Conservation (phyloP, 2,329 filamentous ascomycete species). For the Clonostachys rhizophaga region DNA sequence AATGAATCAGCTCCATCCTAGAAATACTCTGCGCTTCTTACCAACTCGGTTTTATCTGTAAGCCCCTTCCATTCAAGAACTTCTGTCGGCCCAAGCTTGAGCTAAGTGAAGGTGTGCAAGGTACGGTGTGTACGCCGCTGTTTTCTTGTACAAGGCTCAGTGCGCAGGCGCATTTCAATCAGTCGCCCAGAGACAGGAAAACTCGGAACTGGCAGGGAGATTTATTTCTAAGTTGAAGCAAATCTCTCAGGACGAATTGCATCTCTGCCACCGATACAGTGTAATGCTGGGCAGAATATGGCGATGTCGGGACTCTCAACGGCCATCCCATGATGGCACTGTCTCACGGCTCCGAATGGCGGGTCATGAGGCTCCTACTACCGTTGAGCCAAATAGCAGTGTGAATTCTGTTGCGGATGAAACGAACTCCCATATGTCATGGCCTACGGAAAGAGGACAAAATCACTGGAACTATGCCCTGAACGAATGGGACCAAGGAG, state of each 20-base stretch:
- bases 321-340: too few relatives aligned
- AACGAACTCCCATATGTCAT: too few relatives aligned
- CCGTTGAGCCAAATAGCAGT: too few relatives aligned
- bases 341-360: too few relatives aligned
- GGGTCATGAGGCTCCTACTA: too few relatives aligned
- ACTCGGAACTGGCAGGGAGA: constrained; percentile 49
- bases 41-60: constrained; percentile 2
- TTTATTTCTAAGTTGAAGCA: constrained; percentile 67
- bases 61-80: not conserved
- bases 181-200: constrained; percentile 7
- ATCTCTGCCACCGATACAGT: constrained; percentile 64
- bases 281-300: constrained; percentile 63
- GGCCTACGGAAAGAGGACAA: too few relatives aligned
- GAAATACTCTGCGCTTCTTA: constrained; percentile 1
- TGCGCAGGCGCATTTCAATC: not conserved
- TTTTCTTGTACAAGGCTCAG: constrained; percentile 3
- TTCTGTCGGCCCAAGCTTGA: not conserved
- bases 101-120: not conserved
- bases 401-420: too few relatives aligned
- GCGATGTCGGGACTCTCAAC: constrained; percentile 13
- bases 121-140: constrained; percentile 4
- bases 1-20: constrained; percentile 1
- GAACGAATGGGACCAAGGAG: too few relatives aligned
- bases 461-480: too few relatives aligned
- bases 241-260: constrained; percentile 63